Evolutionary conservation across 2,329 filamentous ascomycete species (phyloP), one percentile per base, ranked within the genome.

Genomic region (Aspergillus persii): DNA sequence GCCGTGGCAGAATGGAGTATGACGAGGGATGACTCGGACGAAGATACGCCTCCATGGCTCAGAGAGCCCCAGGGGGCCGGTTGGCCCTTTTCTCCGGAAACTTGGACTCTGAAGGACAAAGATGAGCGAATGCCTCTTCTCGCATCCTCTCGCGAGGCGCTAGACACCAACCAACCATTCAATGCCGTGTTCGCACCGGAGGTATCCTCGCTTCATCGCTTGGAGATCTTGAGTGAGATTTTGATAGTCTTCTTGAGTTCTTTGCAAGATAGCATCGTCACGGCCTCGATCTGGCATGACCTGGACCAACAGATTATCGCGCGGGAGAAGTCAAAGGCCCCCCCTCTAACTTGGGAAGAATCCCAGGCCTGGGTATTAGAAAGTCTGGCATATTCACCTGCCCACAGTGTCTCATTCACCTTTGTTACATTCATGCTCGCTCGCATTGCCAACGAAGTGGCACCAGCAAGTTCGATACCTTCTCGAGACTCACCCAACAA

Each of bases 391-490:
- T 80, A 84, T 2, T 83, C 86, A 0, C 90, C 92, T 0, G 88
- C 89, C 53, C 89, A 96, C 76, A 95, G 92, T 70, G 93, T 96
- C 57, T 89, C 90, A 0, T 96, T 97, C 69, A 90, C 96, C 2
- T 92, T 97, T 64, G 79, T 97, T 15, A 91, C 89, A 0, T 87
- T 90, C 8, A 93, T 92, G 76, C 81, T 97, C 9, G 81, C 82
- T 26, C 81, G 83, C 9, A 80, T 89, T 41, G 76, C 81, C 30
- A 78, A 79, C 36, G 86, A 89, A 67, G 74, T 87, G 6, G 77
- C 76, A 2, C 79, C 81, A 0, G 69, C 79, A 0, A 69, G 57
- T 30, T 69, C 71, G 6, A 61, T 65, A 2, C 54, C 66, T 7
- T 30, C 58, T 11, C 53, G 56, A 15, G 55, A 57, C 5, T 29